These are phyloP conservation scores for Aspergillus sp. DNA, from an alignment of 2,329 filamentous ascomycete genomes.

Conservation along the genomic window DNA sequence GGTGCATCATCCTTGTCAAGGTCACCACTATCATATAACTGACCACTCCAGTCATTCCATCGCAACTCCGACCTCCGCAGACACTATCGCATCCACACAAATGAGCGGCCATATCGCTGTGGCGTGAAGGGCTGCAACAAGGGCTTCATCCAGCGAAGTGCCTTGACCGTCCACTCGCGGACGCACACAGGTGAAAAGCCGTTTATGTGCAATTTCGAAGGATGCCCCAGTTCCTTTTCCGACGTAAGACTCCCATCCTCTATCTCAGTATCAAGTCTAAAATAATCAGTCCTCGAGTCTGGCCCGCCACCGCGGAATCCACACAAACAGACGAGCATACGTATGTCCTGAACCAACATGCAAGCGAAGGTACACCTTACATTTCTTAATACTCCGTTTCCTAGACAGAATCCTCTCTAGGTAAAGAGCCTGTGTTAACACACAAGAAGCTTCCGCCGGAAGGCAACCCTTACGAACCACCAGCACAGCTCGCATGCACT, in stretches of 20 bases:
- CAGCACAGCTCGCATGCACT: constrained; percentile 39
- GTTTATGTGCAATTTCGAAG: constrained; percentile 43
- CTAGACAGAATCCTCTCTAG: neutral
- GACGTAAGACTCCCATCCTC: constrained; percentile 33
- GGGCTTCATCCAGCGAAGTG: constrained; percentile 50
- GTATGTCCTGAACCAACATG: constrained; percentile 42
- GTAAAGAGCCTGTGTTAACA: too few relatives aligned
- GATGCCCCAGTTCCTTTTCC: constrained; percentile 45
- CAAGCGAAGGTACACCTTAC: constrained; percentile 34
- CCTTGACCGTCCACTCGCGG: constrained; percentile 46
- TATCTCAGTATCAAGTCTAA: neutral
- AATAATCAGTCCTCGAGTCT: constrained; percentile 40
- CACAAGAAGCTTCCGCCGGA: constrained; percentile 37
- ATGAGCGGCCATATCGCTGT: constrained; percentile 49
- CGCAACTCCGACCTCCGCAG: constrained; percentile 49
- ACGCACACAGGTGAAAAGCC: constrained; percentile 48
- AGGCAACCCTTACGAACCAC: constrained; percentile 44
- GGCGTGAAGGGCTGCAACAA: constrained; percentile 46
- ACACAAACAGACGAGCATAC: constrained; percentile 41
- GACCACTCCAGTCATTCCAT: constrained; percentile 44
- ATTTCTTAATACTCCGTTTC: neutral
- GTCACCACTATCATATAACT: neutral
- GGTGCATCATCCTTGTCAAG: constrained; percentile 25
- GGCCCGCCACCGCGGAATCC: constrained; percentile 41
- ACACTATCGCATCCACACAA: constrained; percentile 50